A percentile compares a stretch with the other conserved stretches of the same genome.
Conservation (phyloP, 208 protist genomes). For the Strigomonas culicis region DNA sequence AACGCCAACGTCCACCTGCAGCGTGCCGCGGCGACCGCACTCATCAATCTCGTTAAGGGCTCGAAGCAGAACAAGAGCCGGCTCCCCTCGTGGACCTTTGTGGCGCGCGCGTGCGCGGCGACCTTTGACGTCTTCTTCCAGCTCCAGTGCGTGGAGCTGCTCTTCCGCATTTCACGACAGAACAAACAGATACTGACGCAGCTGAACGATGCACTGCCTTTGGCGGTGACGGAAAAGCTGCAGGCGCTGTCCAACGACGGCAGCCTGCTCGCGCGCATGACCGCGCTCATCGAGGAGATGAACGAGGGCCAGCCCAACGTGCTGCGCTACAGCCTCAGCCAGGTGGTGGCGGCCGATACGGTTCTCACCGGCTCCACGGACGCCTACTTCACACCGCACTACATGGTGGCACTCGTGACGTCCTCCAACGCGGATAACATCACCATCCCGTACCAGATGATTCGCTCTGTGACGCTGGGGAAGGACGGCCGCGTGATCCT, state of each 20-base stretch:
- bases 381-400: constrained; percentile 81
- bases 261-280: constrained; percentile 71
- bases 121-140: constrained; percentile 90
- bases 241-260: constrained; percentile 62
- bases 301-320: constrained; percentile 57
- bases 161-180: constrained; percentile 81
- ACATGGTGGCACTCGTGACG: constrained; percentile 78
- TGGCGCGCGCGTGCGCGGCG: constrained; percentile 58
- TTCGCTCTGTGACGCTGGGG: constrained; percentile 78
- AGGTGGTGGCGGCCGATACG: constrained; percentile 64
- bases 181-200: constrained; percentile 51
- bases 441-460: constrained; percentile 77
- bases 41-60: constrained; percentile 89
- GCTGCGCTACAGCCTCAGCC: constrained; percentile 56
- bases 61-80: constrained; percentile 86
- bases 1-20: constrained; percentile 57
- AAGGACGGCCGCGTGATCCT: constrained; percentile 77
- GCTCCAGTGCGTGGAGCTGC: constrained; percentile 88
- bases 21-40: constrained; percentile 65
- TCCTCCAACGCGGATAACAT: constrained; percentile 79
- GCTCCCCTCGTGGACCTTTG: constrained; percentile 66
- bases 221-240: constrained; percentile 40
- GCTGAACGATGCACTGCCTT: constrained; percentile 28
- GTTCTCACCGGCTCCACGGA: constrained; percentile 52
- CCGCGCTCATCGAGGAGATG: constrained; percentile 56